Conservation (phyloP, 192 early-diverging fungal species). For the Mortierella claussenii region DNA sequence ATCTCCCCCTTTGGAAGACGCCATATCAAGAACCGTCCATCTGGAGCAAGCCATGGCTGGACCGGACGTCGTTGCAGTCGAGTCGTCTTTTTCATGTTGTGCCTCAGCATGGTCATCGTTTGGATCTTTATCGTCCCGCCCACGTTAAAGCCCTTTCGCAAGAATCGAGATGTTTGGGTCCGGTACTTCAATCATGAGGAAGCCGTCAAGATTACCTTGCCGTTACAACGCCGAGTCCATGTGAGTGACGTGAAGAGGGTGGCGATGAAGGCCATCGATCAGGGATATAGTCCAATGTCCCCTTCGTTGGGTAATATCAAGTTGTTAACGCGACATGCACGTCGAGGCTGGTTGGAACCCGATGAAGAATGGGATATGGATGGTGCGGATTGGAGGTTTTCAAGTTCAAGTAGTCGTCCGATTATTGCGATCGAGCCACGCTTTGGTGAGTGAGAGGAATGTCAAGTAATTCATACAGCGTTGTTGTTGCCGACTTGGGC, state of each 20-base stretch:
- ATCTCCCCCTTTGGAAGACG: not conserved
- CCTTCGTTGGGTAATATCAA: not conserved
- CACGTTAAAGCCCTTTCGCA: slow-evolving; percentile 11
- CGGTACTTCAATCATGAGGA: slow-evolving; percentile 29
- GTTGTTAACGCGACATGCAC: not conserved
- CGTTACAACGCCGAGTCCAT: not conserved
- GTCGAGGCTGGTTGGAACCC: not conserved
- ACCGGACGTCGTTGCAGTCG: not conserved
- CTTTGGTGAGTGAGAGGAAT: slow-evolving; percentile 4
- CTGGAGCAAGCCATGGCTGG: not conserved
- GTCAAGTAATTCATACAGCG: not conserved
- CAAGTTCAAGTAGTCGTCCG: not conserved
- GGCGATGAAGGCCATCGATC: slow-evolving; percentile 4
- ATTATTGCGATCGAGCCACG: slow-evolving; percentile 10
- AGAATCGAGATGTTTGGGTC: slow-evolving; percentile 21
- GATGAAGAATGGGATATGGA: slow-evolving; percentile 18
- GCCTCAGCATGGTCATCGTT: not conserved
- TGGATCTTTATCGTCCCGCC: not conserved
- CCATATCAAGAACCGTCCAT: not conserved
- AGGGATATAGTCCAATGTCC: too few species aligned
- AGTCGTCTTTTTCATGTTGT: not conserved
- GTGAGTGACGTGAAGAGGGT: slow-evolving; percentile 23
- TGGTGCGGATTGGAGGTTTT: not conserved
- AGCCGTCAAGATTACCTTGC: slow-evolving; percentile 18
- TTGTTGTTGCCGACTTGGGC: too few species aligned